A percentile compares a stretch with the other conserved stretches of the same genome.
These are phyloP conservation scores for Apiospora koreana DNA, from an alignment of 2,329 filamentous ascomycete genomes.

Conservation along the genomic window DNA sequence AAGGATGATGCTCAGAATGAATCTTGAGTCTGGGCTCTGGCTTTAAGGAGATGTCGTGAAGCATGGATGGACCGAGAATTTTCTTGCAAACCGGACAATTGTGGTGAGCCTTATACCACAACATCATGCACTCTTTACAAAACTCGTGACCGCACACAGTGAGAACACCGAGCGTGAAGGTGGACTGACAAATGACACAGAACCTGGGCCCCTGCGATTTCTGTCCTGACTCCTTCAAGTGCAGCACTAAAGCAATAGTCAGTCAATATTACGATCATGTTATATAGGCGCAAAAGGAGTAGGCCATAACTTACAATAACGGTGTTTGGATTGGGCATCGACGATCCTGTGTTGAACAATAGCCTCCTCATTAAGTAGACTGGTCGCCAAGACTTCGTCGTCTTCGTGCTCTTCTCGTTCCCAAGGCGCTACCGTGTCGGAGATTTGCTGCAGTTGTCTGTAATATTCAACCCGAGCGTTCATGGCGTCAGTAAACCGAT, in stretches of 20 bases:
- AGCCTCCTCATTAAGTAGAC: constrained; percentile 47
- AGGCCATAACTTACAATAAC: constrained; percentile 59
- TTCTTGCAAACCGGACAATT: constrained; percentile 87
- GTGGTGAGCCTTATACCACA: constrained; percentile 74
- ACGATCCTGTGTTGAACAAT: constrained; percentile 59
- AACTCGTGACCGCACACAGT: constrained; percentile 92
- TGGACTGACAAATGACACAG: constrained; percentile 83
- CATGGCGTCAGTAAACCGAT: constrained; percentile 75
- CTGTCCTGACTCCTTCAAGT: constrained; percentile 59
- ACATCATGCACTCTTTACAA: constrained; percentile 81
- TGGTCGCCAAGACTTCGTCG: constrained; percentile 37
- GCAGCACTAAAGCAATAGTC: constrained; percentile 42
- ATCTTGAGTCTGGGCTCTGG: constrained; percentile 68
- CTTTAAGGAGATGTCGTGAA: constrained; percentile 85
- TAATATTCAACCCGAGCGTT: constrained; percentile 90
- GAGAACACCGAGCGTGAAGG: constrained; percentile 76
- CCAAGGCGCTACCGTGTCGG: constrained; percentile 78
- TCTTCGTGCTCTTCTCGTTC: constrained; percentile 62
- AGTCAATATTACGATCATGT: background rate
- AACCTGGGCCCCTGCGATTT: constrained; percentile 64
- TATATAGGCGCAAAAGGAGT: background rate
- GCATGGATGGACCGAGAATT: constrained; percentile 62
- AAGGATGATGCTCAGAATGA: constrained; percentile 53
- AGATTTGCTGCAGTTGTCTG: constrained; percentile 85
- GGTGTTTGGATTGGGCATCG: constrained; percentile 68